A percentile compares a stretch with the other conserved stretches of the same genome.
Evolutionary conservation across 331 rosid species (phyloP).

Genomic region (Pyracantha coccinea): DNA sequence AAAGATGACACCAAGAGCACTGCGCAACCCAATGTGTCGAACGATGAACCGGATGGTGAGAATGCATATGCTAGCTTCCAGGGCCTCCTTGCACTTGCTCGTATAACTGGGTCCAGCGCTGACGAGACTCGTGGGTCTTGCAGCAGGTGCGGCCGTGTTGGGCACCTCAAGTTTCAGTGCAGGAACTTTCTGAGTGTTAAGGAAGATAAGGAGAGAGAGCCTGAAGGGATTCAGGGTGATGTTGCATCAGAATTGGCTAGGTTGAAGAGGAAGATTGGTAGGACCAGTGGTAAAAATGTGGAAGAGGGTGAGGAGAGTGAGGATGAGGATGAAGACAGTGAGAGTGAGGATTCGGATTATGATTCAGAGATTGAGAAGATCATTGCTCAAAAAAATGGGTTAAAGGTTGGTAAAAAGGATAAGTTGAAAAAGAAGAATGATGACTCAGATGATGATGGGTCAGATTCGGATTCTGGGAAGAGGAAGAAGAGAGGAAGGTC

Average conservation of each 20-base stretch:
- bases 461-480: constrained; percentile 38
- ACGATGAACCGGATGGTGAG: constrained; percentile 67
- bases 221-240: constrained; percentile 41
- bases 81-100: constrained; percentile 94
- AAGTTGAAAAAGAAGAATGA: constrained; percentile 30
- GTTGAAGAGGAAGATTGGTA: constrained; percentile 48
- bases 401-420: constrained; percentile 35
- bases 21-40: constrained; percentile 27
- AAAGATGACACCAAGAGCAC: constrained; percentile 63
- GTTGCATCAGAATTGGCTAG: constrained; percentile 52
- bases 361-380: constrained; percentile 80
- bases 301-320: constrained; percentile 55
- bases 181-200: constrained; percentile 74
- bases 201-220: constrained; percentile 70
- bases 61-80: constrained; percentile 95
- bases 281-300: constrained; percentile 26
- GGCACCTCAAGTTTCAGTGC: constrained; percentile 88
- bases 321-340: constrained; percentile 64
- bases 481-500: constrained; percentile 78
- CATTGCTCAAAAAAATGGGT: constrained; percentile 61
- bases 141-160: constrained; percentile 94
- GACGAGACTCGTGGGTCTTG: constrained; percentile 81
- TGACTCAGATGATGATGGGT: constrained; percentile 37
- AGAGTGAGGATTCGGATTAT: constrained; percentile 62
- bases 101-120: constrained; percentile 65